Base-by-base conservation (phyloP, 2,329 filamentous ascomycete species). In the Penicillium vulpinum region DNA sequence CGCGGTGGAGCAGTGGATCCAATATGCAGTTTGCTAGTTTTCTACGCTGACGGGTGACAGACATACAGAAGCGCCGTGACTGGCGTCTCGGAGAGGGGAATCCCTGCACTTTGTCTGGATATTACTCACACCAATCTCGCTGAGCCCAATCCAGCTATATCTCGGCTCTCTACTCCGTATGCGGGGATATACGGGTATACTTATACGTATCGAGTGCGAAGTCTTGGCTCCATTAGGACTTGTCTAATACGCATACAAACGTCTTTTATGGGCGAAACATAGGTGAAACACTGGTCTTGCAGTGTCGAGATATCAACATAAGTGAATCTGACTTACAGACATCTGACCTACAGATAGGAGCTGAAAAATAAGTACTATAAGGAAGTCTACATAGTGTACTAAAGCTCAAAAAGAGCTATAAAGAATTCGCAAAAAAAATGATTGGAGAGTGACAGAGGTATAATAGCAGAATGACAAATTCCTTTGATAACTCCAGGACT, bases 1-100 rank as follows among this genome's bases (percentile, higher is more conserved):
- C 29, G 52, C 54, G 53, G 64, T 67, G 64, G 64, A 67, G 63
- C 47, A 29, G 64, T 67, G 64, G 64, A 67, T 62, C 63, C 64
- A 54, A 59, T 49, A 54, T 66, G 64, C 63, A 64, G 58, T 62
- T 64, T 64, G 62, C 62, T 59, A 64, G 58, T 64, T 61, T 64
- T 45, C 60, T 59, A 22, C 13, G 48, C 50, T 39, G 39, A 57
- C 39, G 26, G 24, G 35, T 54, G 51, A 49, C 51, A 29, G 38
- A 15, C 44, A 54, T 57, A 54, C 38, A 26, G 44, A 47, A 61
- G 39, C 35, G 43, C 28, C 29, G 31, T 51, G 39, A 56, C 50
- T 56, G 51, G 48, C 24, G 28, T 52, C 11, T 39, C 36, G 38
- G 33, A 45, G 51, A 48, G 45, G 40, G 51, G 52, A 59, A 38